Evolutionary conservation across 2,329 filamentous ascomycete genomes (phyloP).

Genomic region (Grosmannia clavigera): DNA sequence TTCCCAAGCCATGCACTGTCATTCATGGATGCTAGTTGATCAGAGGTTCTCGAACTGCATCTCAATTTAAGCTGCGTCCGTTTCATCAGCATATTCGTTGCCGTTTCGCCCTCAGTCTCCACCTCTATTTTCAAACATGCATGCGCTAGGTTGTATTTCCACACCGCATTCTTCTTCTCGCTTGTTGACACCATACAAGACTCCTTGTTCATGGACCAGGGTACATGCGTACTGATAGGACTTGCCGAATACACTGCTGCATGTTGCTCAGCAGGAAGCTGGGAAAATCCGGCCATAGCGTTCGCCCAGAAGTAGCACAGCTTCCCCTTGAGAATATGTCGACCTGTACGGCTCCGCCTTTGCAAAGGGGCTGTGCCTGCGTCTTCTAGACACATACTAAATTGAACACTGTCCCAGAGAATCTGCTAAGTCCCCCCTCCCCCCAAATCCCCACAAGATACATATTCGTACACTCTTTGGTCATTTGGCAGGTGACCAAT

Average conservation of each 20-base stretch:
- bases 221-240: not conserved
- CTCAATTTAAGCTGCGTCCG: not conserved
- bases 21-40: not conserved
- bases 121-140: slow-evolving; percentile 1
- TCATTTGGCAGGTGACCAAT: not conserved
- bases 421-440: not conserved
- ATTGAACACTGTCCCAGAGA: not conserved
- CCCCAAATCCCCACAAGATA: not conserved
- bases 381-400: not conserved
- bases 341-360: not conserved
- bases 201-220: not conserved
- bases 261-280: not conserved
- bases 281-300: not conserved
- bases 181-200: slow-evolving; percentile 10
- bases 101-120: not conserved
- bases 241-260: not conserved
- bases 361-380: not conserved
- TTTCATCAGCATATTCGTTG: not conserved
- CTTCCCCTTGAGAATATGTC: not conserved
- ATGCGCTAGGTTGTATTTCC: slow-evolving; percentile 7
- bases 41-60: not conserved
- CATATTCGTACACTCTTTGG: not conserved
- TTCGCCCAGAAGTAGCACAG: not conserved
- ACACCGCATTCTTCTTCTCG: slow-evolving; percentile 11
- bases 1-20: not conserved